Evolutionary conservation across 371 early-diverging fungal genomes (phyloP), one percentile per base, ranked within the genome.

Genomic region (Mucor sp.): DNA sequence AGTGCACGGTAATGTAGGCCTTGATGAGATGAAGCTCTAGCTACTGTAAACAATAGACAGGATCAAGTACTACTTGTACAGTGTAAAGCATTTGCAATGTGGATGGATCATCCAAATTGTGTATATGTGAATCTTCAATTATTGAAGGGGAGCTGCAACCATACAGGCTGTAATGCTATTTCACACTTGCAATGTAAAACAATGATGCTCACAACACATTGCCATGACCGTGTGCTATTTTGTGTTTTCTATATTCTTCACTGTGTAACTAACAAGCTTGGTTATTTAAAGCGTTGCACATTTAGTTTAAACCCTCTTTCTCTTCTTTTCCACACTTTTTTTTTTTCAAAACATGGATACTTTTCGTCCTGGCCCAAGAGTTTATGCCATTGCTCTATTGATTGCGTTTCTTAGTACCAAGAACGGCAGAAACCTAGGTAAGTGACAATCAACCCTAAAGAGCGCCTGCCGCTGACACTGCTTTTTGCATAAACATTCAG

Each of bases 301-400:
- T n/a, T n/a, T 47, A 47, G n/a, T 55, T 28, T 28, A 27, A 25
- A 15, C 14, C 25, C 35, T 58, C 32, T 17, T 33, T 15, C 11
- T 21, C 32, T 62, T 47, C 30, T 44, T 44, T 62, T 47, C 30
- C 19, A 32, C 2, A 25, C 21, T n/a, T 8, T 27, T 12, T 17
- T 53, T n/a, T 8, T 27, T 3, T 28, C 27, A n/a, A 32, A 14
- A 41, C 11, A 64, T 64, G 64, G 64, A 64, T 1, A 39, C 37
- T 15, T 68, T 58, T 63, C 50, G 63, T 56, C 68, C 68, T 28
- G 68, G 68, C 35, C 35, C 14, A 32, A 58, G 57, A 15, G 30
- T 50, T 1, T 17, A 58, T 15, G 8, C 58, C 14, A 58, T 68
- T 47, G 56, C 62, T 21, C 1, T 63, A n/a, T 23, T 68, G 19